Evolutionary conservation across 176 grass and related monocot genomes (phyloP), one percentile per base, ranked within the genome.

Genomic region (Oryza nivara): DNA sequence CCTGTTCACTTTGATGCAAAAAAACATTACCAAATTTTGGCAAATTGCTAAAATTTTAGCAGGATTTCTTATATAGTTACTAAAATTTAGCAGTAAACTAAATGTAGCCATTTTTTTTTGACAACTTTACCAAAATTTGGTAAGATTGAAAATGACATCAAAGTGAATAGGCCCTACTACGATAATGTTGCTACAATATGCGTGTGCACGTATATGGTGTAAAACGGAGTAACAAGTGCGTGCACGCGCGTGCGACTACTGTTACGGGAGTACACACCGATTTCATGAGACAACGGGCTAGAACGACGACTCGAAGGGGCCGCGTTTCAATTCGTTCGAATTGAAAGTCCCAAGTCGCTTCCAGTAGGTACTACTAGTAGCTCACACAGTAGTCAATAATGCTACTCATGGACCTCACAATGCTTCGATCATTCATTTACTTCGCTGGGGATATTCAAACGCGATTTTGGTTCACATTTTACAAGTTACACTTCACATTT

Each of bases 381-480:
- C 12, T 58, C 54, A 20, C 11, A 20, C n/a, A 11, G 2, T 16
- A 26, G n/a, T 47, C n/a, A 73, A 16, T 73, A 73, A 26, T 73
- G 70, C 43, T 46, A 46, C 43, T 47, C 70, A 47, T 73, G 41
- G 11, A 12, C 70, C n/a, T 47, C 70, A 3, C n/a, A 4, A 15
- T 25, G 70, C 43, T 47, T 73, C 20, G 19, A n/a, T 58, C 70
- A 73, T 7, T 15, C 5, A 47, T 63, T 63, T 63, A n/a, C n/a
- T 63, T 63, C 12, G 12, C 70, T 16, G 70, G 70, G 43, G 41
- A 15, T 73, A 15, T 73, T 63, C 70, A 73, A 73, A 47, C n/a
- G 12, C 7, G 7, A 41, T 41, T 11, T 47, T 52, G 8, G 19
- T 58, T 47, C 40, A 44, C 58, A 9, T 4, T n/a, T 43, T 70